Evolutionary conservation across 2,329 filamentous ascomycete genomes (phyloP).

Genomic region (Lachnellula cervina): DNA sequence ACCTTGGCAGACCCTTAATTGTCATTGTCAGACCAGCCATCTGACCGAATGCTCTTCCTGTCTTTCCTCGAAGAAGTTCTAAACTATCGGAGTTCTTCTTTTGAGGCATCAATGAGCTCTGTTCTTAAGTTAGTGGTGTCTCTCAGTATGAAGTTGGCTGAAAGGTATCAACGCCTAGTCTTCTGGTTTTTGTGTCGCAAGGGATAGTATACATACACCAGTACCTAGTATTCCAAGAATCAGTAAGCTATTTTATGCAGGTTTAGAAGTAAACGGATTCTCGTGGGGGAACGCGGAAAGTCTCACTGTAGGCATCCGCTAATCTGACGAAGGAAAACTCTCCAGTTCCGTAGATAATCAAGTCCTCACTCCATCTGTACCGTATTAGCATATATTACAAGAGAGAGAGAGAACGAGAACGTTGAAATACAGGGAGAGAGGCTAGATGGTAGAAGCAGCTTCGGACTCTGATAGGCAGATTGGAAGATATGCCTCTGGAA

Average conservation of each 20-base stretch:
- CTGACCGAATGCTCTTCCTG: conserved; percentile 71
- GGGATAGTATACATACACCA: not conserved
- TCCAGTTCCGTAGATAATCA: conserved; percentile 74
- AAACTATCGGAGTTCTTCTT: conserved; percentile 80
- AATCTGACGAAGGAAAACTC: conserved; percentile 68
- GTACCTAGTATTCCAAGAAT: not conserved
- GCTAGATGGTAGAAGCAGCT: no score
- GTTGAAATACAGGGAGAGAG: no score
- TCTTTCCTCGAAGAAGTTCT: conserved; percentile 71
- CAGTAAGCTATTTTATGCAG: not conserved
- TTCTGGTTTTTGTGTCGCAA: not conserved
- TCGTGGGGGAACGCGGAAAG: not conserved
- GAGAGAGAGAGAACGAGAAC: no score
- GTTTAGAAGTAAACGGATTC: not conserved
- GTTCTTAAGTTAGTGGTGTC: conserved; percentile 42
- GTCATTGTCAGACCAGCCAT: conserved; percentile 77
- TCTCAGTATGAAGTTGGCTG: not conserved
- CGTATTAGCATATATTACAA: not conserved
- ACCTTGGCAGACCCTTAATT: conserved; percentile 36
- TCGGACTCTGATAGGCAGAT: not conserved
- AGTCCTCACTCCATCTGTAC: conserved; percentile 68
- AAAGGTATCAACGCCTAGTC: not conserved
- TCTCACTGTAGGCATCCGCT: conserved; percentile 62
- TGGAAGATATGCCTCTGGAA: not conserved
- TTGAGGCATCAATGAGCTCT: conserved; percentile 49